Base-by-base conservation (phyloP, 306 rosid genomes). In the Sicyos edulis region DNA sequence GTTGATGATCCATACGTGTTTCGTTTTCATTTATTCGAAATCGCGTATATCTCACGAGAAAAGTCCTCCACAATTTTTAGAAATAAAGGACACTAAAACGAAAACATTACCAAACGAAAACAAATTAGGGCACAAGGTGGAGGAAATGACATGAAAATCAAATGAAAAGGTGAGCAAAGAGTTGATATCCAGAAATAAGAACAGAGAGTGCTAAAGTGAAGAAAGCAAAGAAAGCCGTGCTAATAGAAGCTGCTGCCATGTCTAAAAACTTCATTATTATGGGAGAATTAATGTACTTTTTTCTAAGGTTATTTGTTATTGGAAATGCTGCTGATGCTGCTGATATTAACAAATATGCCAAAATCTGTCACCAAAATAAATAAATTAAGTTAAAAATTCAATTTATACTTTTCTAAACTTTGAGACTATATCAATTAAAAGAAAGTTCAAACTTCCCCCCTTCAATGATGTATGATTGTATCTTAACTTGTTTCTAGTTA, bases 311-410 rank as follows among this genome's bases (percentile, higher is more conserved):
- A 10, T 90, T 81, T 71, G 96, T 93, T 44, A 80, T 0, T 3
- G 98, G 95, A 72, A 82, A 64, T 0, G 92, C 96, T 0, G 96
- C 54, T 26, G 98, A 93, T 4, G 91, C 84, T 6, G 97, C 73
- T 53, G 98, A 93, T 58, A 93, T 80, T 84, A 88, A 58, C 20
- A 93, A 78, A 77, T 88, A 90, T 4, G 98, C 91, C 80, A 82
- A 80, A 17, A 90, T 78, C 98, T 93, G 86, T 1, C 62, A 70
- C 53, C 53, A 49, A 42, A 42, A 42, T 12, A 1, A 42, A 42
- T n/a, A 42, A 32, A 32, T 0, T 1, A 32, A 32, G 37, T 32
- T 32, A 32, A 32, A 32, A 2, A 32, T 32, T 32, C 5, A 32
- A 32, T 32, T 32, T 32, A 32, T 32, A 32, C 37, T 32, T 26